Conservation (phyloP, 305 asterid genomes). For the Andrographis paniculata region DNA sequence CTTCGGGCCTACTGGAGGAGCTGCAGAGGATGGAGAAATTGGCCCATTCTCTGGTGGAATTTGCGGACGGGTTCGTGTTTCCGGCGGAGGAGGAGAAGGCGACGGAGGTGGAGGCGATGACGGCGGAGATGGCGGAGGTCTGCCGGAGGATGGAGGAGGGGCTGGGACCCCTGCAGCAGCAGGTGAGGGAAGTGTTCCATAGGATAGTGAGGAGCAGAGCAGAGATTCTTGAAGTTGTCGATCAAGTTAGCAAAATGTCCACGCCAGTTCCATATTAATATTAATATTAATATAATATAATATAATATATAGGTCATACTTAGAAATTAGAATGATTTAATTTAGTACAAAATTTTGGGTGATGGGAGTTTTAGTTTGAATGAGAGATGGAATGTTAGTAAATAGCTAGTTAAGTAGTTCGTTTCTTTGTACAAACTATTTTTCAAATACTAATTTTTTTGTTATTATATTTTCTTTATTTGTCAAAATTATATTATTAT, state of each 20-base stretch:
- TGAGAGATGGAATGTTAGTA: too few species aligned
- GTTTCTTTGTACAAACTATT: too few species aligned
- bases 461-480: too few species aligned
- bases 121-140: slow-evolving; percentile 59
- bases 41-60: slow-evolving; percentile 47
- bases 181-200: slow-evolving; percentile 77
- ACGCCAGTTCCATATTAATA: slow-evolving; percentile 50
- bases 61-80: slow-evolving; percentile 43
- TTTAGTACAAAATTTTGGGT: too few species aligned
- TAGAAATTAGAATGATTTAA: too few species aligned
- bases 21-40: slow-evolving; percentile 65
- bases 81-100: slow-evolving; percentile 72
- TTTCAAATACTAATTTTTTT: too few species aligned
- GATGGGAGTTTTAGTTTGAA: too few species aligned
- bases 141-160: slow-evolving; percentile 82
- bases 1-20: slow-evolving; percentile 61
- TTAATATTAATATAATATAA: background rate
- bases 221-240: slow-evolving; percentile 71
- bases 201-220: slow-evolving; percentile 85
- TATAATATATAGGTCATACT: too few species aligned
- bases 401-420: too few species aligned
- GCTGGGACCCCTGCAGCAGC: slow-evolving; percentile 58
- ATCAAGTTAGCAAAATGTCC: slow-evolving; percentile 53
- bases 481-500: too few species aligned
- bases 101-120: slow-evolving; percentile 39